These are phyloP conservation scores for Kalmusia sp. DNA, from an alignment of 2,329 filamentous ascomycete genomes.

Conservation along the genomic window DNA sequence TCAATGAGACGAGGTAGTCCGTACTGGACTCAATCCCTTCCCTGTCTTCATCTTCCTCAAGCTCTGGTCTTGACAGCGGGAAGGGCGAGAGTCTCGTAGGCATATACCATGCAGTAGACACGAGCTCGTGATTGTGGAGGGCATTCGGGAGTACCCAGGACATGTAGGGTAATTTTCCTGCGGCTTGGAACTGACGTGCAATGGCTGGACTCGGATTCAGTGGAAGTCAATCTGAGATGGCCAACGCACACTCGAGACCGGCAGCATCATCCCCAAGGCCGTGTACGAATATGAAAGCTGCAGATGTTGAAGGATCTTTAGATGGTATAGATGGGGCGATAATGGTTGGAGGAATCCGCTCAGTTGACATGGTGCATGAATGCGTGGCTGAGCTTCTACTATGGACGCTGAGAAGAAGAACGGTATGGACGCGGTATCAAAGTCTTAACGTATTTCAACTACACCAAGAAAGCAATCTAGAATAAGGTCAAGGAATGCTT, in stretches of 20 bases:
- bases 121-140: constrained; percentile 54
- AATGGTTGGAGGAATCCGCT: constrained; percentile 43
- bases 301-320: constrained; percentile 45
- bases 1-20: constrained; percentile 50
- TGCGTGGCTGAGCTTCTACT: no score
- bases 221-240: neutral
- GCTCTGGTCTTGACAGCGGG: constrained; percentile 49
- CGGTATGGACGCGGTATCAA: no score
- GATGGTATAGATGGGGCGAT: constrained; percentile 44
- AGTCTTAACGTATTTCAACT: no score
- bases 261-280: constrained; percentile 56
- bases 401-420: no score
- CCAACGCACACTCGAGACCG: constrained; percentile 48
- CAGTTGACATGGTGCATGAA: neutral
- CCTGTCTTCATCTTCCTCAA: constrained; percentile 57
- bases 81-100: constrained; percentile 51
- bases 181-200: constrained; percentile 56
- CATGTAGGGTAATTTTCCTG: constrained; percentile 56
- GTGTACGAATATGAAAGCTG: constrained; percentile 56
- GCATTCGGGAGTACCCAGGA: constrained; percentile 61
- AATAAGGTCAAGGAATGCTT: no score
- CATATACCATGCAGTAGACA: constrained; percentile 56
- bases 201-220: constrained; percentile 41
- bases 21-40: constrained; percentile 50
- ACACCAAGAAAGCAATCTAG: no score